Evolutionary conservation across 352 stramenopile species (phyloP), one percentile per base, ranked within the genome.

Genomic region (Pythium aphanidermatum): DNA sequence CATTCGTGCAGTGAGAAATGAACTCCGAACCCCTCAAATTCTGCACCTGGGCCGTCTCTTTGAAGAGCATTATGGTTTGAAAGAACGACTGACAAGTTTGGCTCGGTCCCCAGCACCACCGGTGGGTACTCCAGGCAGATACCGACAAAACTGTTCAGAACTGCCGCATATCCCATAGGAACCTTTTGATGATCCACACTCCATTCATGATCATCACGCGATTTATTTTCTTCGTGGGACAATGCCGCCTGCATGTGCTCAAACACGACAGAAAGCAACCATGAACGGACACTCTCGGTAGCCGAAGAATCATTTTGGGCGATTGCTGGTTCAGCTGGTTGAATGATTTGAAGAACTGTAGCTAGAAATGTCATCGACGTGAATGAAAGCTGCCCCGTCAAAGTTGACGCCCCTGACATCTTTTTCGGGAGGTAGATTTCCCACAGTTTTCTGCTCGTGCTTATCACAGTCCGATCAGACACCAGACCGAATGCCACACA

Each of bases 1-100:
- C 40, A 58, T n/a, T 63, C 55, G 32, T 58, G 42, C 17, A 63
- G n/a, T 13, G 24, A 21, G 17, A 63, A 63, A 27, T 63, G 55
- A 13, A 58, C 48, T 20, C 55, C 55, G 17, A 63, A 63, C 9
- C 55, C 48, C n/a, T 58, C 48, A 3, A 63, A 17, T 27, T 63
- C 48, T 9, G 41, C 38, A 12, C 43, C 37, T 4, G 4, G 9
- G 17, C 10, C 11, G 11, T 42, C 35, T 3, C 16, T 21, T 16
- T 30, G 33, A 7, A 9, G 20, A 27, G 42, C 10, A 26, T 6
- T 8, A 17, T 21, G 5, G 2, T 20, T 25, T 3, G 44, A 40
- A 16, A 60, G 41, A 23, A 25, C 28, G 35, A 25, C 44, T 20
- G 46, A 33, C 1, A 60, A 38, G 20, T 16, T 12, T 19, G 39